Evolutionary conservation across 208 protist genomes (phyloP), one percentile per base, ranked within the genome.

Genomic region (Trypanosoma melophagium): DNA sequence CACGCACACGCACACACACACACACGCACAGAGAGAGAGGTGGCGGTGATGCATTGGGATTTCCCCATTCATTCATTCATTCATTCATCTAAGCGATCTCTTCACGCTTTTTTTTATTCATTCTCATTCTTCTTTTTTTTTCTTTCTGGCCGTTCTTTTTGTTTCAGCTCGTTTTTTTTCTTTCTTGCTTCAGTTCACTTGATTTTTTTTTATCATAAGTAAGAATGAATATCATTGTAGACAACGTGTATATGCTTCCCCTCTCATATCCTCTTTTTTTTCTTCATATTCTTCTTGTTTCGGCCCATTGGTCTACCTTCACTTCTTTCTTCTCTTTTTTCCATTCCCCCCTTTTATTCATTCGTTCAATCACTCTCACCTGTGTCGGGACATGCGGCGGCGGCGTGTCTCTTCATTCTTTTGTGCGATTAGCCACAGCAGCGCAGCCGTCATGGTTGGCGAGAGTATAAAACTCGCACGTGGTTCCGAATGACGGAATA

Each of bases 321-420:
- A 35, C 60, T 76, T 40, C 44, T 60, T 16, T 61, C 35, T 58
- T 40, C 14, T 62, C 22, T 42, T 5, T 62, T 41, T 42, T 5
- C 19, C 21, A 50, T 17, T 38, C 28, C 57, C 40, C 53, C 28
- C 25, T 38, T 45, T n/a, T 31, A 22, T 21, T 35, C 38, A 17
- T 31, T 61, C 59, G 22, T 52, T 31, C 31, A 16, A 22, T 54
- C 24, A 42, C 59, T 54, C 28, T 53, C 71, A 58, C 25, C 93
- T 94, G 77, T 96, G 88, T 16, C 42, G 35, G 52, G 77, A 65
- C 83, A 96, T 85, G 80, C 86, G 86, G 62, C 86, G 83, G 71
- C 86, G 83, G 71, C 90, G 88, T 70, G 80, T 93, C 76, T 96
- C 90, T 73, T 96, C 88, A 68, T 96, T 96, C 81, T 96, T 96